phyloP scores from a whole-genome alignment of 345 rosid species.

The Psidium friedrichsthalianum region DNA sequence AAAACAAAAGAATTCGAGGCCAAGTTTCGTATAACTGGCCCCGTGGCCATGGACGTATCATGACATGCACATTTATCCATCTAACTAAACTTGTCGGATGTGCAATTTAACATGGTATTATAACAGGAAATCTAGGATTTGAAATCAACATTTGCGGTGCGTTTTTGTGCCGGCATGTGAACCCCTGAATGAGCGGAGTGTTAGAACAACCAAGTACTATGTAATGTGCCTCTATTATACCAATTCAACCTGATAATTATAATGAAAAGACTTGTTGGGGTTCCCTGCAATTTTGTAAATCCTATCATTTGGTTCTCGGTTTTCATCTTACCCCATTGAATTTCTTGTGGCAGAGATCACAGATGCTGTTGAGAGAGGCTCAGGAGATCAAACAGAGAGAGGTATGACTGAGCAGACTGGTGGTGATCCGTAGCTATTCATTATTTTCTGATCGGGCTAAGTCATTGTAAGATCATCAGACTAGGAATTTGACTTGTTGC shows the following conservation, averaged over 20 bases:
- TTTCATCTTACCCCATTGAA: neutral
- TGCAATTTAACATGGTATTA: neutral
- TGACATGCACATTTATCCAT: neutral
- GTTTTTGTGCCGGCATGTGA: neutral
- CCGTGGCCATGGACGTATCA: neutral
- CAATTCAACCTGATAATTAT: neutral
- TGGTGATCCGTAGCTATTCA: constrained; percentile 7
- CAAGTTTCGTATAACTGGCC: neutral
- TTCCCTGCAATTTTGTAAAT: neutral
- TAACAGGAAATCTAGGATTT: neutral
- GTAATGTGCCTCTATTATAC: neutral
- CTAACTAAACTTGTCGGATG: neutral
- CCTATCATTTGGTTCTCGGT: neutral
- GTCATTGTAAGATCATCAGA: neutral
- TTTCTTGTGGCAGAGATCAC: constrained; percentile 7
- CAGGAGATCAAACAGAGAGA: neutral
- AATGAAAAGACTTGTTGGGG: neutral
- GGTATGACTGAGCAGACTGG: neutral
- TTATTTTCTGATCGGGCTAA: neutral
- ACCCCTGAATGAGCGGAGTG: too few species aligned
- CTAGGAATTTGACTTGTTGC: neutral
- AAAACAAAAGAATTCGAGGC: neutral
- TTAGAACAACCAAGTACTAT: too few species aligned
- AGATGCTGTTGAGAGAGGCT: neutral
- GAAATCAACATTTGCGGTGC: neutral